Percentiles rank a stretch among this genome's conserved stretches.
Evolutionary conservation across 306 rosid genomes (phyloP).

Genomic region (Bauhinia variegata): DNA sequence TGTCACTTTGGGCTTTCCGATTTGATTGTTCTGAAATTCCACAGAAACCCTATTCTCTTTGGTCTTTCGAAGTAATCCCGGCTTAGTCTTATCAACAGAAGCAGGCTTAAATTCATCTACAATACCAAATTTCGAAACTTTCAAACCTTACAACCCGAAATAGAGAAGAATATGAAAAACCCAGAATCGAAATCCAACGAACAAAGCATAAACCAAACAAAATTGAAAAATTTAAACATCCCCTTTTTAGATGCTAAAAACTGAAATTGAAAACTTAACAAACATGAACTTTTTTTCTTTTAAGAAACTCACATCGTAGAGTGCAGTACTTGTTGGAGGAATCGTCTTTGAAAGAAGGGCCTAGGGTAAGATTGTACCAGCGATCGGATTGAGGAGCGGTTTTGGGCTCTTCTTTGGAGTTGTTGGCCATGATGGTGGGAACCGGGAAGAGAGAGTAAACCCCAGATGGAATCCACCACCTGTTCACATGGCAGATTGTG

Average conservation of each 20-base stretch:
- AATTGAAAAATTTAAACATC: neutral
- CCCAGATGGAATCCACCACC: neutral
- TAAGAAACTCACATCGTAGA: constrained; percentile 68
- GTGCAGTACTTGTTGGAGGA: constrained; percentile 86
- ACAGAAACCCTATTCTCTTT: constrained; percentile 83
- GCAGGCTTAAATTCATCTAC: constrained; percentile 93
- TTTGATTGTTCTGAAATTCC: constrained; percentile 87
- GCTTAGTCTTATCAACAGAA: constrained; percentile 78
- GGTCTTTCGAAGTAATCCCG: constrained; percentile 73
- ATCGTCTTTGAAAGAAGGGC: constrained; percentile 81
- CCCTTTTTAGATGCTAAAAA: no score
- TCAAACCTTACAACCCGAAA: constrained; percentile 16
- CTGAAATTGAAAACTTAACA: neutral
- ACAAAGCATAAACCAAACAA: no score
- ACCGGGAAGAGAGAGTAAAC: constrained; percentile 8
- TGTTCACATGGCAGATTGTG: constrained; percentile 33
- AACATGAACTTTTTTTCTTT: neutral
- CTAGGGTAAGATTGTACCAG: constrained; percentile 85
- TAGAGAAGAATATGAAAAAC: neutral
- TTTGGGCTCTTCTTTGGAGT: constrained; percentile 84
- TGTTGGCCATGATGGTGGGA: constrained; percentile 57
- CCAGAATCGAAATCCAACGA: constrained; percentile 1
- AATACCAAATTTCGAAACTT: constrained; percentile 27
- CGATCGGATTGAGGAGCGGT: constrained; percentile 75
- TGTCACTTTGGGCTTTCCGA: constrained; percentile 86